Base-by-base conservation (phyloP, 2,329 filamentous ascomycete genomes). In the Lasiodiplodia gonubiensis region DNA sequence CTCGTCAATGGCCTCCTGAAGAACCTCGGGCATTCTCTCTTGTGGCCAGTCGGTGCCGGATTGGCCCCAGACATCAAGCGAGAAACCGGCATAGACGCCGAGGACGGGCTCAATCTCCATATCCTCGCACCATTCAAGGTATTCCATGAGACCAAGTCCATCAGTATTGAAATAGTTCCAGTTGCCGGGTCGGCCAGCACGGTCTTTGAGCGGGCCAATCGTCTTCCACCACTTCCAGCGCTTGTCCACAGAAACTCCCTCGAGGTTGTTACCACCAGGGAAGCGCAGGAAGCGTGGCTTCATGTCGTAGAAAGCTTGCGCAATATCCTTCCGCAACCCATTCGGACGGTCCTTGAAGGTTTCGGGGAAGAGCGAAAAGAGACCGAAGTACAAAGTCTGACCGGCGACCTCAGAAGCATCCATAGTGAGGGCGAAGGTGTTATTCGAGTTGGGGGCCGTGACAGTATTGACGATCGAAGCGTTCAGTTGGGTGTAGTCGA, bases 311-410 rank as follows among this genome's bases (percentile, higher is more conserved):
- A 83, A 75, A 18, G 80, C 80, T 68, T 86, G 78, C 57, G 82
- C 83, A 53, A 86, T 76, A 67, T 86, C 84, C 42, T 80, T 75
- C 10, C 84, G 78, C 51, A 86, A 74, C 21, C 85, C 85, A 71
- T 86, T 86, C 64, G 80, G 79, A 21, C 84, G 78, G 68, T 81
- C 72, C 63, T 85, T 86, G 80, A 83, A 86, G 0, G 85, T 86
- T 4, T 84, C 84, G 2, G 83, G 83, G 74, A 86, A 86, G 46
- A 86, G 73, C 60, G 81, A 83, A 68, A 86, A 82, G 21, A 86
- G 74, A 68, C 83, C 82, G 74, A 87, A 86, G 71, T 85, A 80
- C 10, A 84, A 75, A 0, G 79, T 79, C 37, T 78, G 77, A 6
- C 75, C 76, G 7, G 76, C 74, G 23, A 79, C 75, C 68, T 79